Evolutionary conservation across 2,329 filamentous ascomycete genomes (phyloP), one percentile per base, ranked within the genome.

Genomic region (Dothiorella sarmentorum): DNA sequence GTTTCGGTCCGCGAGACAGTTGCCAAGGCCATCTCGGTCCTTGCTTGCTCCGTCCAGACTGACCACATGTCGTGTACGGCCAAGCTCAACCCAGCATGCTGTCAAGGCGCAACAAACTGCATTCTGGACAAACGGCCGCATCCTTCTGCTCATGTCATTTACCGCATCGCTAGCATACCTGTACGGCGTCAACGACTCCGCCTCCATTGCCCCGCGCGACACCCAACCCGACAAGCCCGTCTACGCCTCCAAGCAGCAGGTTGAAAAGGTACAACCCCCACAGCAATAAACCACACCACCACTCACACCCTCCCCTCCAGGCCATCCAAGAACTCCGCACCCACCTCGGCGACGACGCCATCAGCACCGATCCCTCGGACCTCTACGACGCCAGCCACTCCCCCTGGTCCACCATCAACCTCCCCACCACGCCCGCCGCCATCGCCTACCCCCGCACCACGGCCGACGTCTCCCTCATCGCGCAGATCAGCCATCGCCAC

Each of bases 401-500:
- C 0, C 86, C 89, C 67, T 89, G 85, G 85, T 87, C 85, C 0
- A 83, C 84, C 1, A 82, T 86, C 64, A 89, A 90, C 65, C 82
- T 83, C 22, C 78, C 84, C 24, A 79, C 78, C 17, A 75, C 87
- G 1, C 85, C 87, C 0, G 80, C 87, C 6, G 85, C 86, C 1
- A 79, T 90, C 7, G 83, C 83, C 2, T 86, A 86, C 62, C 87
- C 87, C 0, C 79, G 75, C 26, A 80, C 77, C 1, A 90, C 87
- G 0, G 80, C 84, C 58, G 81, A 90, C n/a, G 87, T 90, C 3
- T 83, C 81, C 0, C 68, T 75, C 29, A 83, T 90, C 57, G 86
- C 85, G 27, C 80, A 86, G 63, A 79, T 92, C 58, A 96, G 91
- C 75, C 80, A 88, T 74, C 87, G 87, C 70, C 86, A 91, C 72